Evolutionary conservation across 2,329 filamentous ascomycete species (phyloP), one percentile per base, ranked within the genome.

Genomic region (Aspergillus udagawae): DNA sequence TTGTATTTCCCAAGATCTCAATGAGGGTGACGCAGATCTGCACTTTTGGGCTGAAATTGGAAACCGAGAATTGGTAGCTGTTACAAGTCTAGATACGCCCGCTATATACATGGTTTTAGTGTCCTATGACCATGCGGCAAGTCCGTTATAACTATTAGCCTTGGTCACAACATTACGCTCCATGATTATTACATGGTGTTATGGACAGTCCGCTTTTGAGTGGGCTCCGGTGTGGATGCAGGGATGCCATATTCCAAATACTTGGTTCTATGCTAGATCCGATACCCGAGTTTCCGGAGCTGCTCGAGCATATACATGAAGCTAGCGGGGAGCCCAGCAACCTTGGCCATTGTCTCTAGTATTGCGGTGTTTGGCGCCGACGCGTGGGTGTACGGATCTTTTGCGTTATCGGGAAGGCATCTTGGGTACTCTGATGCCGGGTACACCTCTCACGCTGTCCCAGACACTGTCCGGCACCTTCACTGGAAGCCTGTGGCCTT

Each of bases 391-490:
- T 52, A 27, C 66, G 28, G 23, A 32, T 32, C 20, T 27, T 8
- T 35, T 21, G 38, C 28, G 32, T 17, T 47, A 32, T 29, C 35
- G 47, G 27, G 42, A 41, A 20, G 51, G 49, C 23, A 54, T 17
- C 47, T 56, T 45, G 35, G 44, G 52, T 6, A 65, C 54, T 49
- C 71, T 77, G 23, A 79, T 70, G 10, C 77, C 77, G 5, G 71
- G 66, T 21, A 74, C 63, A 62, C 75, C 68, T 53, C 70, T 67
- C 14, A 79, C 77, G 55, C 77, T 80, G 38, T 70, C 71, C 79
- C 79, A 81, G 10, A 81, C 73, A 59, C 76, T 80, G 28, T 77
- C 70, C 9, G 76, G 75, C 4, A 81, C 76, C 53, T 71, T 74
- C 9, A 67, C 63, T 2, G 79, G 79, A 42, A 80, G 66, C 60